Base-by-base conservation (phyloP, 108 stramenopile species). In the Fistulifera pelliculosa region DNA sequence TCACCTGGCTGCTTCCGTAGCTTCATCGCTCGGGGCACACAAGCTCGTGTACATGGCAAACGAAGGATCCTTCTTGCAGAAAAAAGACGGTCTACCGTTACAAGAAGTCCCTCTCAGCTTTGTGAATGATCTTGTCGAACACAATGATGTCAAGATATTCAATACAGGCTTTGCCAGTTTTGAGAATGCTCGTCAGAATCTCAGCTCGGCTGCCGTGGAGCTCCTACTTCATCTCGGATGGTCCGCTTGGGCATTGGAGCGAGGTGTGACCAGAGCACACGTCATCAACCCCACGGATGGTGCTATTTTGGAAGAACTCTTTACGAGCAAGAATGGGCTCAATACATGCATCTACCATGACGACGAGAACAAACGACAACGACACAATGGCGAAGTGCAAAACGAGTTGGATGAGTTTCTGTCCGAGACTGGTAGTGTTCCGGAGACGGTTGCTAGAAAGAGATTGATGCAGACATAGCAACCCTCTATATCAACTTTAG, bases 251-350 rank as follows among this genome's bases (percentile, higher is more conserved):
- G 76, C 80, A 8, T 41, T 77, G 35, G 71, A 77, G 21, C 61
- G 63, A 13, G 80, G 80, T 21, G 80, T 81, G 18, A 74, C 71
- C 31, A 61, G 76, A 52, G 80, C 80, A n/a, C 80, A 81, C 56
- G 73, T 81, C 6, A 61, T 81, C 49, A 66, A 62, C 31, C 71
- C 70, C 38, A 66, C 67, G 16, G 75, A 81, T 66, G 80, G 80
- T 26, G 69, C 80, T 17, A 52, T 81, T 31, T 53, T 81, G 13
- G 74, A 77, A 54, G 80, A 81, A 62, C 38, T 81, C 18, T 81
- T 75, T 54, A 71, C 80, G 6, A 62, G 70, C 35, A 64, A 74
- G 53, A 61, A 70, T 62, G 80, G 80, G 5, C 59, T 58, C 49
- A 74, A 74, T 18, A 81, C 80, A 21, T 81, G 80, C 45, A 57